phyloP scores from a whole-genome alignment of 2,329 filamentous ascomycete species.

The Venturia effusa region DNA sequence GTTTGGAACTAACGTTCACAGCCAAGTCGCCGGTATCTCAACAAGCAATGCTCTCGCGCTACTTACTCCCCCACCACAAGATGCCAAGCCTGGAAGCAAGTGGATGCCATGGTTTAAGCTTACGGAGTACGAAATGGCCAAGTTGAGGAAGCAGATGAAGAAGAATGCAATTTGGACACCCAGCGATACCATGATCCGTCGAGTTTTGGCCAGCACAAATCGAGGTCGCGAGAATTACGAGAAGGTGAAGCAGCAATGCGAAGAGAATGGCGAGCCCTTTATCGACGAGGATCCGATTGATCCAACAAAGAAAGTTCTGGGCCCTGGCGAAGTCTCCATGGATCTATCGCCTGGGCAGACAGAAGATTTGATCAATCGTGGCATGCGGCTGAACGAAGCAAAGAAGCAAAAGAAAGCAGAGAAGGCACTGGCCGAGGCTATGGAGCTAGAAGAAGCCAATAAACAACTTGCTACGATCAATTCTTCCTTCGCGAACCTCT shows the following conservation, averaged over 20 bases:
- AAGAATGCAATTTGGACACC: slow-evolving; percentile 82
- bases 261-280: slow-evolving; percentile 54
- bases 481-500: slow-evolving; percentile 25
- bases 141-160: slow-evolving; percentile 77
- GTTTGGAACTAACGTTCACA: slow-evolving; percentile 43
- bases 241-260: slow-evolving; percentile 52
- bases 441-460: slow-evolving; percentile 22
- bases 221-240: slow-evolving; percentile 40
- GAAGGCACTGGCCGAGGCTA: slow-evolving; percentile 16
- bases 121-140: slow-evolving; percentile 58
- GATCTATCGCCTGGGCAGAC: slow-evolving; percentile 39
- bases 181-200: slow-evolving; percentile 74
- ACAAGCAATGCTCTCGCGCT: slow-evolving; percentile 50
- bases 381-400: slow-evolving; percentile 68
- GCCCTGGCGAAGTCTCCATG: slow-evolving; percentile 49
- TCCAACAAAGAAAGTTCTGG: slow-evolving; percentile 32
- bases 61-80: slow-evolving; percentile 47
- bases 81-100: slow-evolving; percentile 49
- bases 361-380: slow-evolving; percentile 45
- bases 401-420: slow-evolving; percentile 57
- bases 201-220: slow-evolving; percentile 61
- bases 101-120: slow-evolving; percentile 53
- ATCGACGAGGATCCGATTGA: slow-evolving; percentile 39
- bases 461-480: slow-evolving; percentile 18
- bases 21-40: slow-evolving; percentile 44